Conservation (phyloP, 2,329 filamentous ascomycete genomes). For the Aspergillus versicolor region DNA sequence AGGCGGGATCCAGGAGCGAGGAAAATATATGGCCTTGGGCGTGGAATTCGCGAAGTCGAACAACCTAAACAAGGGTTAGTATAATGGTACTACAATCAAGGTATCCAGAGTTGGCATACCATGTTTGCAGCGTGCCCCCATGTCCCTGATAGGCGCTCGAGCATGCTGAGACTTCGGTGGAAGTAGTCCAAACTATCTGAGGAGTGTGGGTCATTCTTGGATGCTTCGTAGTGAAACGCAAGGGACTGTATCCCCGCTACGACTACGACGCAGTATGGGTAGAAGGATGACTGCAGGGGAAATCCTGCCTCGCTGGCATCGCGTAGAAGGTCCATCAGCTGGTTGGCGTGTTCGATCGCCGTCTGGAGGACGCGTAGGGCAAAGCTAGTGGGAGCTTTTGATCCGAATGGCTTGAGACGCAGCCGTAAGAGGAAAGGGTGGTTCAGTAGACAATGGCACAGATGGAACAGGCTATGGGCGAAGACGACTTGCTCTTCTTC, state of each 20-base stretch:
- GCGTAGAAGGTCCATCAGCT: conserved; percentile 26
- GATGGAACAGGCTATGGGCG: conserved; percentile 34
- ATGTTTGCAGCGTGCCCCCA: conserved; percentile 26
- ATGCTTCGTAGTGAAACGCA: not conserved
- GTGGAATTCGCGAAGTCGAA: conserved; percentile 24
- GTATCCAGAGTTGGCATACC: conserved; percentile 8
- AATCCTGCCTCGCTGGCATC: conserved; percentile 22
- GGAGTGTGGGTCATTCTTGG: not conserved
- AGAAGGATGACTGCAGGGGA: conserved; percentile 30
- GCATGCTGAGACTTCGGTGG: conserved; percentile 15
- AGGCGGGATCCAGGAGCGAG: conserved; percentile 17
- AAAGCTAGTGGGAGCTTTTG: conserved; percentile 33
- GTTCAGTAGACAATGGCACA: conserved; percentile 37
- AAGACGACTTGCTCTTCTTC: conserved; percentile 29
- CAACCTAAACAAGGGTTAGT: conserved; percentile 6
- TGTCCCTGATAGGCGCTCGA: conserved; percentile 17
- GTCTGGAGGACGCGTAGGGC: conserved; percentile 24
- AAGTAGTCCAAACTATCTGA: conserved; percentile 17
- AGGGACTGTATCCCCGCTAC: conserved; percentile 18
- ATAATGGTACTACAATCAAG: not conserved
- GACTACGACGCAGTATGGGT: conserved; percentile 34
- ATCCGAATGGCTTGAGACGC: conserved; percentile 23
- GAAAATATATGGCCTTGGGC: conserved; percentile 17
- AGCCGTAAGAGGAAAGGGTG: conserved; percentile 36
- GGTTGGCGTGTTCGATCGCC: conserved; percentile 29